These are phyloP conservation scores for Babesia ovata DNA, from an alignment of 169 alveolate genomes.

Conservation along the genomic window DNA sequence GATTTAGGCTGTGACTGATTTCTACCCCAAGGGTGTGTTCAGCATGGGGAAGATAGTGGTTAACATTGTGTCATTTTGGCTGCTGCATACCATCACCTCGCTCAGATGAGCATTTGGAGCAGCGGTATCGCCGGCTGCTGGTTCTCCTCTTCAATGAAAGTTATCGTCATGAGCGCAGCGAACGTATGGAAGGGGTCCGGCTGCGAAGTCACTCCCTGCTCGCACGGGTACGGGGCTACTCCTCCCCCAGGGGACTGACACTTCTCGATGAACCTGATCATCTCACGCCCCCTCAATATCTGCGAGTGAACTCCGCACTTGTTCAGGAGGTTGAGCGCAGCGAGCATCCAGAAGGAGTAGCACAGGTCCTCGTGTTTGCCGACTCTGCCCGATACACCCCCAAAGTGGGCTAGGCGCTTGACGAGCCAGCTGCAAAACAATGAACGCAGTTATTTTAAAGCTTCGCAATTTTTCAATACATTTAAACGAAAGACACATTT, in stretches of 20 bases:
- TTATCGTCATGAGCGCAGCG: constrained; percentile 39
- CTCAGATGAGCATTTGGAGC: constrained; percentile 32
- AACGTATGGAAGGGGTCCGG: constrained; percentile 71
- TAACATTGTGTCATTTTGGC: constrained; percentile 11
- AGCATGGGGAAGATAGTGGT: constrained; percentile 22
- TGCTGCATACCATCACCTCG: not conserved
- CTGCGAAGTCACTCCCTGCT: not conserved
- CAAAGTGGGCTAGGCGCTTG: constrained; percentile 33
- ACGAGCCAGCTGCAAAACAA: constrained; percentile 48
- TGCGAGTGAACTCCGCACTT: constrained; percentile 13
- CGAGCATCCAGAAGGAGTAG: constrained; percentile 76
- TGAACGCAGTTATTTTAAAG: not conserved
- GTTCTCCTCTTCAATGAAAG: constrained; percentile 40
- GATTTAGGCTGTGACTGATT: constrained; percentile 26
- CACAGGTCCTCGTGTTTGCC: constrained; percentile 77
- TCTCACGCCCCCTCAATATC: constrained; percentile 24
- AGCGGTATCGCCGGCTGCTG: constrained; percentile 3
- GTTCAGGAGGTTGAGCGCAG: constrained; percentile 51
- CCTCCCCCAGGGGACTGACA: constrained; percentile 61
- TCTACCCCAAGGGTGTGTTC: constrained; percentile 37
- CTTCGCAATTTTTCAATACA: no score
- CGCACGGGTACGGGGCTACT: constrained; percentile 33
- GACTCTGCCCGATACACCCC: constrained; percentile 74
- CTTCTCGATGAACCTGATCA: constrained; percentile 36
- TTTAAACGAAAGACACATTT: not conserved